Conservation (phyloP, 768 basidiomycete genomes). For the Macrolepiota albuminosa region DNA sequence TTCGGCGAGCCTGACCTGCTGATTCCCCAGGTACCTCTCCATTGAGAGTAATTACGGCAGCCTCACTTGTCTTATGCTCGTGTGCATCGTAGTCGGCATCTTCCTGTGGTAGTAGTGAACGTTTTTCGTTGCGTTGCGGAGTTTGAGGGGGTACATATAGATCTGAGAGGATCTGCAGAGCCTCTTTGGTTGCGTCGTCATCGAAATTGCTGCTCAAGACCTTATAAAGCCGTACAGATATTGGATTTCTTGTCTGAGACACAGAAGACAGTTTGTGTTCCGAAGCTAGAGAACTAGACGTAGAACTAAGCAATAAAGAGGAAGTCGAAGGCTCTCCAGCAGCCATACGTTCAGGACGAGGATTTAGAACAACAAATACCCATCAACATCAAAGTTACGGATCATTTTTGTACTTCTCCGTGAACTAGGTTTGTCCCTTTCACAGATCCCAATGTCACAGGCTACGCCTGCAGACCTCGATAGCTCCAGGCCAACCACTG, state of each 20-base stretch:
- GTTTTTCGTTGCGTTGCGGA: slow-evolving; percentile 29
- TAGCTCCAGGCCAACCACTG: too few species aligned
- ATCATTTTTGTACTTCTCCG: too few species aligned
- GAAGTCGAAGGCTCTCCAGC: slow-evolving; percentile 8
- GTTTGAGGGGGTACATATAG: slow-evolving; percentile 48
- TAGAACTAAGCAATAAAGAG: slow-evolving; percentile 8
- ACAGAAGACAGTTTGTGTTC: slow-evolving; percentile 19
- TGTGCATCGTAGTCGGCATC: slow-evolving; percentile 29
- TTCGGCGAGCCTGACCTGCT: slow-evolving; percentile 71
- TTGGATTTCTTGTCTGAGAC: slow-evolving; percentile 54
- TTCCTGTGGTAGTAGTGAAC: slow-evolving; percentile 17
- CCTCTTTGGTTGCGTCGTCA: slow-evolving; percentile 73
- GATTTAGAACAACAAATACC: not conserved
- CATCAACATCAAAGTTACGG: not conserved
- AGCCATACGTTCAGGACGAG: not conserved
- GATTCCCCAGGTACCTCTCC: slow-evolving; percentile 51
- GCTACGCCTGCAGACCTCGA: too few species aligned
- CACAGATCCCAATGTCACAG: too few species aligned
- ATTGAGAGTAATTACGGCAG: slow-evolving; percentile 16
- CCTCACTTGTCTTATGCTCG: slow-evolving; percentile 20
- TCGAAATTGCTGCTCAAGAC: slow-evolving; percentile 79
- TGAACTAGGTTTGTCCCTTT: too few species aligned
- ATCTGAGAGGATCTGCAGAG: slow-evolving; percentile 76
- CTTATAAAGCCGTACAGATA: slow-evolving; percentile 88
- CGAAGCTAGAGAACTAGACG: slow-evolving; percentile 1